Base-by-base conservation (phyloP, 129 eudicot species). In the Sambucus nigra region DNA sequence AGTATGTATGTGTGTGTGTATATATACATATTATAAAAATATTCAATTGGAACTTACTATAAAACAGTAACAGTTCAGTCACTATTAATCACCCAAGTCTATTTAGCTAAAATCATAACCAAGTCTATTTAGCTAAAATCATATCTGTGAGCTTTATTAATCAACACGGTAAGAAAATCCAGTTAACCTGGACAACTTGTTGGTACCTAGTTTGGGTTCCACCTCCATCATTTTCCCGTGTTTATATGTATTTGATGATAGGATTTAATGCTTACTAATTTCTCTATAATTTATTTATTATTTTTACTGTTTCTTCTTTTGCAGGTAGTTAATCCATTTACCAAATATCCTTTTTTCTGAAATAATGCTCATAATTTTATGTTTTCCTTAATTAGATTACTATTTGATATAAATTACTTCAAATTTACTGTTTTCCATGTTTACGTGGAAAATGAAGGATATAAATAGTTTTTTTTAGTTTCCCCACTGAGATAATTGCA, bases 261-360 rank as follows among this genome's bases (percentile, higher is more conserved):
- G 39, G 27, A 4, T 27, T 28, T 44, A 18, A 59, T 26, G n/a
- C 16, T 17, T 44, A 39, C 25, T 16, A 45, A 13, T 15, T 24
- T 23, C 1, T 25, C 41, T 20, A 28, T 53, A 20, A 28, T 47
- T 55, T 33, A 23, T 57, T 20, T 23, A n/a, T 44, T 16, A 10
- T 29, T 0, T 11, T 49, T 23, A 4, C 22, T 0, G 17, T 49
- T 50, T 52, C 0, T 73, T 65, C 29, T 53, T 66, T 55, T 80
- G 80, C 84, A 88, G 97, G 94, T 85, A 7, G 94, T 91, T 56
- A 85, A 91, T 77, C 98, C 98, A 47, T 82, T 91, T 59, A 91
- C 98, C 39, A 91, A 91, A 86, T 91, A 88, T 88, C 96, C 96
- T 88, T 87, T 69, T 73, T 35, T 35, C 4, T 35, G 42, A 8